phyloP scores from a whole-genome alignment of 176 grass and related monocot species.

The Aegilops umbellulata region DNA sequence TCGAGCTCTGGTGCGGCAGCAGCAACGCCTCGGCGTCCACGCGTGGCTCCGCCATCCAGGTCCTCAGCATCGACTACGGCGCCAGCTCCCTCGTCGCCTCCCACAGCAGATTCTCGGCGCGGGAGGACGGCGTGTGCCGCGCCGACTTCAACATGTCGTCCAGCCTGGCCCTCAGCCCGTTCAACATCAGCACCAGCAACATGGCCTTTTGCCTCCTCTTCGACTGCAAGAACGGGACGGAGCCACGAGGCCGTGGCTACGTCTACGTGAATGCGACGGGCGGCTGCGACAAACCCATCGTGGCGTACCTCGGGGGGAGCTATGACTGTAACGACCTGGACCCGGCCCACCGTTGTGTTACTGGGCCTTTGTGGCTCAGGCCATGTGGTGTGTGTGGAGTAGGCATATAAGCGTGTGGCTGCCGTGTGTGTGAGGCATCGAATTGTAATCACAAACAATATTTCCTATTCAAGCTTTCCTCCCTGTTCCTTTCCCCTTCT shows the following conservation, averaged over 20 bases:
- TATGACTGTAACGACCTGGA: background rate
- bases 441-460: too few relatives aligned
- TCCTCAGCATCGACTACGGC: conserved; percentile 33
- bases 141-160: conserved; percentile 28
- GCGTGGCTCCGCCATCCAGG: background rate
- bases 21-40: background rate
- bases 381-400: too few relatives aligned
- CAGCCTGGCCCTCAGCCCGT: conserved; percentile 28
- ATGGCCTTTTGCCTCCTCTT: conserved; percentile 42
- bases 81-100: conserved; percentile 9
- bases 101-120: background rate
- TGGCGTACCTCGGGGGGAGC: background rate
- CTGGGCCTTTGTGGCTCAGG: too few relatives aligned
- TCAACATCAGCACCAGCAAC: conserved; percentile 17
- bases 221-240: conserved; percentile 5
- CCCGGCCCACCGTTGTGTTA: too few relatives aligned
- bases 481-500: too few relatives aligned
- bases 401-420: too few relatives aligned
- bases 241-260: background rate
- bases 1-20: conserved; percentile 27
- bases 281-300: accelerated
- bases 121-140: conserved; percentile 9
- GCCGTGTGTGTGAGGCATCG: too few relatives aligned
- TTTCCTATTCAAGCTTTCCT: too few relatives aligned
- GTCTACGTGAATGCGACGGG: background rate